Evolutionary conservation across 768 basidiomycete species (phyloP).

Genomic region (Trametes punicea): DNA sequence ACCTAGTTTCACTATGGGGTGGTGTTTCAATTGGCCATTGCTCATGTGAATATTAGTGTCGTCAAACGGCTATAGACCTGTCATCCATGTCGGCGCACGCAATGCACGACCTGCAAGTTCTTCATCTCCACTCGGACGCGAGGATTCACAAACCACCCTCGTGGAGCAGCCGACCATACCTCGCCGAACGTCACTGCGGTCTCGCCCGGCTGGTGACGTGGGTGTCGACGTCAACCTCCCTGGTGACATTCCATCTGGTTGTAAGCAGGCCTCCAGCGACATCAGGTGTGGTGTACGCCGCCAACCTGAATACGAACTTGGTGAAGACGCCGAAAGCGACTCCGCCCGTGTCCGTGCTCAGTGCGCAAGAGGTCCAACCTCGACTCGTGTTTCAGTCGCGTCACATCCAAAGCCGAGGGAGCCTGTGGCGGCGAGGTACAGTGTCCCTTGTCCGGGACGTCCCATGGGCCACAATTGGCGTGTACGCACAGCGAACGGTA

Average conservation of each 20-base stretch:
- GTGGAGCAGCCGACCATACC: not conserved
- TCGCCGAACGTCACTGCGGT: not conserved
- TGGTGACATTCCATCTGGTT: too few species aligned
- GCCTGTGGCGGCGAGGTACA: conserved; percentile 1
- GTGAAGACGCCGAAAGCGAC: not conserved
- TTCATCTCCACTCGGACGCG: not conserved
- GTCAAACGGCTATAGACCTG: conserved; percentile 14
- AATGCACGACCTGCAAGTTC: not conserved
- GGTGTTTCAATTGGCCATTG: not conserved
- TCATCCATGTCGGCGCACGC: conserved; percentile 13
- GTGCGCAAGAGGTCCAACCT: not conserved
- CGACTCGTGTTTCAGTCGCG: conserved; percentile 1
- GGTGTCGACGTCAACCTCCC: not conserved
- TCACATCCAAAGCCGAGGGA: conserved; percentile 8
- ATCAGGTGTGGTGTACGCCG: too few species aligned
- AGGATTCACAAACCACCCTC: conserved; percentile 3
- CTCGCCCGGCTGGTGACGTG: not conserved
- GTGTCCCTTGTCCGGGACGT: not conserved
- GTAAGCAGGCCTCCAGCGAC: too few species aligned
- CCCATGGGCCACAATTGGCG: conserved; percentile 6
- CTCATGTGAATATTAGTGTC: not conserved
- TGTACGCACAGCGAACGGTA: not conserved
- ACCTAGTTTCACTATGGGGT: not conserved
- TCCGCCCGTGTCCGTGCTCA: not conserved
- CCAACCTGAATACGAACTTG: too few species aligned